Evolutionary conservation across 2,329 filamentous ascomycete species (phyloP).

Genomic region (Sporothrix euskadiensis): DNA sequence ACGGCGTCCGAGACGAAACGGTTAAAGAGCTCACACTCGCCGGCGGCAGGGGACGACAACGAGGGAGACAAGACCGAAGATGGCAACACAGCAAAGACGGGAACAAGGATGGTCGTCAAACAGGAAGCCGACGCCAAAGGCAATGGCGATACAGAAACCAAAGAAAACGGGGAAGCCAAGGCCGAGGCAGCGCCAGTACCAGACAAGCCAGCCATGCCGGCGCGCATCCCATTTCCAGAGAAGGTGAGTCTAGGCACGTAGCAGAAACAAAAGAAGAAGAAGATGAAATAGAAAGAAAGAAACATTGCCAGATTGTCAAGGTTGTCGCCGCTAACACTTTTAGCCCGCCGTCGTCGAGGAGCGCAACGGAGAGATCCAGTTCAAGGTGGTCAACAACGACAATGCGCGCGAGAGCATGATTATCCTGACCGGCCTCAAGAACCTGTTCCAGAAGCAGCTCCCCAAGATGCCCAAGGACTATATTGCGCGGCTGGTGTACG

Average conservation of each 20-base stretch:
- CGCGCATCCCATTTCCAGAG: slow-evolving; percentile 81
- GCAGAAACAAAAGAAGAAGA: background rate
- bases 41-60: slow-evolving; percentile 26
- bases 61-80: slow-evolving; percentile 38
- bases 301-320: too few relatives aligned
- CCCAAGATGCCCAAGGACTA: slow-evolving; percentile 99
- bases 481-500: slow-evolving; percentile 94
- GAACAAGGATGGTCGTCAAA: background rate
- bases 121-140: background rate
- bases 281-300: too few relatives aligned
- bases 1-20: slow-evolving; percentile 66
- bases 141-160: background rate
- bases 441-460: slow-evolving; percentile 96
- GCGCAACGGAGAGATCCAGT: slow-evolving; percentile 90
- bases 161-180: background rate
- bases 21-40: slow-evolving; percentile 55
- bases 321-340: background rate
- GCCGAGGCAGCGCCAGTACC: background rate
- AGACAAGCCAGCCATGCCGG: slow-evolving; percentile 49
- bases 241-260: slow-evolving; percentile 59
- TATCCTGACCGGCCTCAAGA: slow-evolving; percentile 92
- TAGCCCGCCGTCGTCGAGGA: slow-evolving; percentile 87
- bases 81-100: background rate
- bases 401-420: slow-evolving; percentile 84
- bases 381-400: slow-evolving; percentile 97